These are phyloP conservation scores for Favolaschia claudopus DNA, from an alignment of 768 basidiomycete genomes.

Conservation along the genomic window DNA sequence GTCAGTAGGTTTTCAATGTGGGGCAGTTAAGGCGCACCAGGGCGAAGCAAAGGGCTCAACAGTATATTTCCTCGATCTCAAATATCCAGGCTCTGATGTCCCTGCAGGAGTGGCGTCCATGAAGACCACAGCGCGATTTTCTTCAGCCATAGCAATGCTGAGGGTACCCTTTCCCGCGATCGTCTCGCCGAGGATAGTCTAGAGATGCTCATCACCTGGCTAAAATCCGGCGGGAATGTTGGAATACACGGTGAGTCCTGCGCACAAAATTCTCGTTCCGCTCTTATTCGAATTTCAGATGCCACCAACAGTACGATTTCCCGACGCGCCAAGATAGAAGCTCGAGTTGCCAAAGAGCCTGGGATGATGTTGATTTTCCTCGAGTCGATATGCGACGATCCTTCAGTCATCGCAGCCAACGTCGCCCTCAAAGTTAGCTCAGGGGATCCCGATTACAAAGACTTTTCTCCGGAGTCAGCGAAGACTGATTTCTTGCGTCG, in stretches of 20 bases:
- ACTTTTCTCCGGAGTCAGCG: constrained; percentile 84
- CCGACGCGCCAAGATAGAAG: constrained; percentile 84
- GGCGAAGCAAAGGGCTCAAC: constrained; percentile 80
- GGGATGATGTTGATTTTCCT: constrained; percentile 91
- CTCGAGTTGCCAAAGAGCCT: constrained; percentile 85
- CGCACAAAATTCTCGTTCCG: neutral
- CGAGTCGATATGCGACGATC: constrained; percentile 95
- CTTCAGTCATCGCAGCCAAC: constrained; percentile 92
- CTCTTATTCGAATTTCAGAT: constrained; percentile 61
- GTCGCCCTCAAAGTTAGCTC: constrained; percentile 95
- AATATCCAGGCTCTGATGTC: constrained; percentile 1
- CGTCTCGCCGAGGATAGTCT: constrained; percentile 88
- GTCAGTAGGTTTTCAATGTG: constrained; percentile 90
- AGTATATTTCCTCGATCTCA: constrained; percentile 49
- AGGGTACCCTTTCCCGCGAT: constrained; percentile 81
- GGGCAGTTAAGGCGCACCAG: constrained; percentile 91
- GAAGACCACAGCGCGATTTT: constrained; percentile 92
- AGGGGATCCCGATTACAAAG: constrained; percentile 98
- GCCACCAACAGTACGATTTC: constrained; percentile 91
- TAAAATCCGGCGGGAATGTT: constrained; percentile 95
- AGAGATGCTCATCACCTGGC: constrained; percentile 94
- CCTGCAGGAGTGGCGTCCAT: constrained; percentile 74
- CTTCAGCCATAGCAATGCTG: constrained; percentile 86
- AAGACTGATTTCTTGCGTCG: constrained; percentile 90
- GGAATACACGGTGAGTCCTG: constrained; percentile 86